Percentiles rank a stretch among this genome's conserved stretches.
Evolutionary conservation across 1,284 basidiomycete species (phyloP).

Genomic region (Anthracocystis walkeri): DNA sequence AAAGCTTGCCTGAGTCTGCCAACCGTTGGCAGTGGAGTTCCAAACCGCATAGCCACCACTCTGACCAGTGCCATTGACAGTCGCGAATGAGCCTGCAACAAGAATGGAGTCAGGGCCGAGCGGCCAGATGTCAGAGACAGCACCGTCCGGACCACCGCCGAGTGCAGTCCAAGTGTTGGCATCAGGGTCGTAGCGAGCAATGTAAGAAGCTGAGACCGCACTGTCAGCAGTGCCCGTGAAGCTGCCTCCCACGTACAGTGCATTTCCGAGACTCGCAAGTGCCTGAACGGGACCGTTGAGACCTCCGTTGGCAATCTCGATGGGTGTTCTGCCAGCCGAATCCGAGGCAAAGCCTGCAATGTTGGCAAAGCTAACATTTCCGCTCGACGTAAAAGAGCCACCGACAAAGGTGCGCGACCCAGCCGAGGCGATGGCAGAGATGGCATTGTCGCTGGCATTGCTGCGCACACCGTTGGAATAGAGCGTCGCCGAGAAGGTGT

Average conservation of each 20-base stretch:
- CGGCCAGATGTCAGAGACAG: constrained; percentile 75
- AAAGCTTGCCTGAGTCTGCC: constrained; percentile 72
- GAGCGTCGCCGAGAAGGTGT: constrained; percentile 76
- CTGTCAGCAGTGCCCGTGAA: constrained; percentile 79
- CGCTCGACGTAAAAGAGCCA: constrained; percentile 78
- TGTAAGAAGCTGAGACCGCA: constrained; percentile 72
- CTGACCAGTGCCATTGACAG: constrained; percentile 70
- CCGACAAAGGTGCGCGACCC: constrained; percentile 77
- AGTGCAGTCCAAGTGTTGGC: constrained; percentile 79
- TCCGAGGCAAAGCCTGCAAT: constrained; percentile 79
- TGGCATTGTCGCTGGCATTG: constrained; percentile 59
- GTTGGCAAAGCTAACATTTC: constrained; percentile 76
- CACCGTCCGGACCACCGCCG: constrained; percentile 81
- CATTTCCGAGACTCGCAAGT: constrained; percentile 64
- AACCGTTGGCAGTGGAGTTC: constrained; percentile 76
- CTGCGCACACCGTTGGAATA: constrained; percentile 68
- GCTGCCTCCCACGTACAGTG: constrained; percentile 84
- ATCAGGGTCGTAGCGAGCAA: constrained; percentile 81
- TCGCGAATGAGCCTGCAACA: constrained; percentile 82
- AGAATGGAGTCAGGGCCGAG: constrained; percentile 75
- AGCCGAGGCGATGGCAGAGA: constrained; percentile 73
- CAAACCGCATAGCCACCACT: constrained; percentile 82
- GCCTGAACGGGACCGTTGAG: constrained; percentile 65
- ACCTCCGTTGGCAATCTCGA: constrained; percentile 67
- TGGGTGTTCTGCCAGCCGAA: constrained; percentile 70